These are phyloP conservation scores for Ulota crispa DNA, from an alignment of 225 moss, liverwort and hornwort species.

Conservation along the genomic window DNA sequence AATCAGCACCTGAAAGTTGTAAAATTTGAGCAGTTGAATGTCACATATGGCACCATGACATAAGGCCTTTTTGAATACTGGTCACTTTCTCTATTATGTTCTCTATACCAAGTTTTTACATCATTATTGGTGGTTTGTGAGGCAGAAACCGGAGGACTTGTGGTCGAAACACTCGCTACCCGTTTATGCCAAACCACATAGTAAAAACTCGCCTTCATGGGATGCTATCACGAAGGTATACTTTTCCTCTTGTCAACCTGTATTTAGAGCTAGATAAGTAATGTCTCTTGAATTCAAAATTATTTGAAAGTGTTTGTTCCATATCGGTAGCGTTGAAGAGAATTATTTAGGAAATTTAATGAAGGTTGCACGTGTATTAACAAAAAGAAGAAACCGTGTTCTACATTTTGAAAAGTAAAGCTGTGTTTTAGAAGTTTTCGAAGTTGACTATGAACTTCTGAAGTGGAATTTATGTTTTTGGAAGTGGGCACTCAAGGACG, in stretches of 20 bases:
- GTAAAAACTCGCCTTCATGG: constrained; percentile 55
- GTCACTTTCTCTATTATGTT: not conserved
- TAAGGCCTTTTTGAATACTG: not conserved
- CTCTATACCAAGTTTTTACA: not conserved
- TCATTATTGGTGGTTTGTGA: not conserved
- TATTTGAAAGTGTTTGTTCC: not conserved
- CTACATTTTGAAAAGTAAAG: too few relatives aligned
- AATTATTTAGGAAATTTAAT: not conserved
- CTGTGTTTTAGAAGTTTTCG: not conserved
- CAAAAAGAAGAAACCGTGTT: not conserved
- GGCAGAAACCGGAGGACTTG: constrained; percentile 77
- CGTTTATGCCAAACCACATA: constrained; percentile 70
- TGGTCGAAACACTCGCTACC: constrained; percentile 76
- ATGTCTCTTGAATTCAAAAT: fast-evolving
- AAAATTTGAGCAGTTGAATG: not conserved
- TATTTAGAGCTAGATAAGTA: not conserved
- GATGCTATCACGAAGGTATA: constrained; percentile 66
- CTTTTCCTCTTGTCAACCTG: not conserved
- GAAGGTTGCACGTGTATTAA: not conserved
- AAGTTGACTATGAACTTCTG: not conserved
- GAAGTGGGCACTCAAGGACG: not conserved
- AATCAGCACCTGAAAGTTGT: not conserved
- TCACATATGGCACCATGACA: not conserved
- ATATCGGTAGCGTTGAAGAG: not conserved
- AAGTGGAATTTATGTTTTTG: not conserved